Conservation (phyloP, 2,329 filamentous ascomycete species). For the Pseudogymnoascus sp. region DNA sequence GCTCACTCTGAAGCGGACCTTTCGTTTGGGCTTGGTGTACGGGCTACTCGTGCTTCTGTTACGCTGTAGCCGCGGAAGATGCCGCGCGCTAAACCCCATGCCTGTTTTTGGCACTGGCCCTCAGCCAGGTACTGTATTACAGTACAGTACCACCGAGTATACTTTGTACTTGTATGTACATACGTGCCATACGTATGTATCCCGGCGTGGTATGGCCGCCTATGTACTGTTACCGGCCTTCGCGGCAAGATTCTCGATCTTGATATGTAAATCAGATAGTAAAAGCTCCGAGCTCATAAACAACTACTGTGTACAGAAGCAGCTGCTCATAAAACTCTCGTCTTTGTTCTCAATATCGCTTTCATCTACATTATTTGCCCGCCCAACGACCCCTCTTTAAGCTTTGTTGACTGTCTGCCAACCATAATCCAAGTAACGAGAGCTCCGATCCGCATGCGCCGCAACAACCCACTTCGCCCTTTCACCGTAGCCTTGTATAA, state of each 20-base stretch:
- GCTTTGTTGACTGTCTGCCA: not conserved
- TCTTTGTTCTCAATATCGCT: not conserved
- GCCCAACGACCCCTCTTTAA: not conserved
- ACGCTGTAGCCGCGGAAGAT: slow-evolving; percentile 6
- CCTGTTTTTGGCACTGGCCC: not conserved
- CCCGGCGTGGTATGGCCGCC: not conserved
- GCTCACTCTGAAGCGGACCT: slow-evolving; percentile 2
- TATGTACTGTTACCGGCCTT: not conserved
- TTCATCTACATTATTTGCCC: not conserved
- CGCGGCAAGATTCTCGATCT: not conserved
- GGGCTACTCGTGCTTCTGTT: not conserved
- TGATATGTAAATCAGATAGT: not conserved
- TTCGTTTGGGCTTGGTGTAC: not conserved
- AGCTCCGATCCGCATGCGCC: not conserved
- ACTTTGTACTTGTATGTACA: not conserved
- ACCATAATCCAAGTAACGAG: not conserved
- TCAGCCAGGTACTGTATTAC: not conserved
- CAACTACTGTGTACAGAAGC: not conserved
- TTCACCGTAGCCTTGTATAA: not conserved
- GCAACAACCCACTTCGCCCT: not conserved
- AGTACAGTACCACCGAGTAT: not conserved
- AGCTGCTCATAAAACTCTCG: not conserved
- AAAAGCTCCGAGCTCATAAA: not conserved
- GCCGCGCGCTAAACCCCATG: not conserved
- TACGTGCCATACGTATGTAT: not conserved